These are phyloP conservation scores for Dothideomycetes sp. DNA, from an alignment of 2,329 filamentous ascomycete genomes.

Conservation along the genomic window DNA sequence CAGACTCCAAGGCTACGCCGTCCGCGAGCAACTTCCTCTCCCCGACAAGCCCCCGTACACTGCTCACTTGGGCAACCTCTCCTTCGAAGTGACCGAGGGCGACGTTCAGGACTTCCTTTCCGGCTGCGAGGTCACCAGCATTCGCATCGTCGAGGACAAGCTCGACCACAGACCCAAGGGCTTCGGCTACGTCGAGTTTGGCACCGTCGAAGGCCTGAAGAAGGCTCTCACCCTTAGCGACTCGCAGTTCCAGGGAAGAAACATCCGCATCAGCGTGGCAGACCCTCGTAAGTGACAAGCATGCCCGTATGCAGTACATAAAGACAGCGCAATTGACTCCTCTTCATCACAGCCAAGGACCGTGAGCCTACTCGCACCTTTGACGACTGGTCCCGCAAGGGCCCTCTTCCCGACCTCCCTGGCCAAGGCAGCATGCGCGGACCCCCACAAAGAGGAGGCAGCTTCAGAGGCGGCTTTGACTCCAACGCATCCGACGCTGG, in stretches of 20 bases:
- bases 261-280: constrained; percentile 87
- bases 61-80: constrained; percentile 90
- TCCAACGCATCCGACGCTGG: constrained; percentile 36
- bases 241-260: constrained; percentile 72
- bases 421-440: constrained; percentile 39
- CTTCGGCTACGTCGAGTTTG: constrained; percentile 96
- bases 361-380: constrained; percentile 72
- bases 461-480: constrained; percentile 24
- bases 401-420: constrained; percentile 68
- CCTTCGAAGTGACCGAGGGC: constrained; percentile 80
- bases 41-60: constrained; percentile 91
- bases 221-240: constrained; percentile 78
- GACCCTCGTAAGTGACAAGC: constrained; percentile 69
- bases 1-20: constrained; percentile 15
- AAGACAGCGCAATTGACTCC: neutral
- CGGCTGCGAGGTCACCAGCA: constrained; percentile 75
- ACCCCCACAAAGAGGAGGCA: constrained; percentile 30
- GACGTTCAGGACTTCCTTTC: constrained; percentile 79
- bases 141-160: constrained; percentile 95
- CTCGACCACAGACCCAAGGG: constrained; percentile 90
- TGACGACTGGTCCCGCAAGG: constrained; percentile 85
- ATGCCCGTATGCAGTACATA: neutral
- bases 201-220: constrained; percentile 76
- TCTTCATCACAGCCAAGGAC: constrained; percentile 59
- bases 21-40: constrained; percentile 69